These are phyloP conservation scores for Hyphopichia burtonii DNA, from an alignment of 1,139 yeast species.

Conservation along the genomic window DNA sequence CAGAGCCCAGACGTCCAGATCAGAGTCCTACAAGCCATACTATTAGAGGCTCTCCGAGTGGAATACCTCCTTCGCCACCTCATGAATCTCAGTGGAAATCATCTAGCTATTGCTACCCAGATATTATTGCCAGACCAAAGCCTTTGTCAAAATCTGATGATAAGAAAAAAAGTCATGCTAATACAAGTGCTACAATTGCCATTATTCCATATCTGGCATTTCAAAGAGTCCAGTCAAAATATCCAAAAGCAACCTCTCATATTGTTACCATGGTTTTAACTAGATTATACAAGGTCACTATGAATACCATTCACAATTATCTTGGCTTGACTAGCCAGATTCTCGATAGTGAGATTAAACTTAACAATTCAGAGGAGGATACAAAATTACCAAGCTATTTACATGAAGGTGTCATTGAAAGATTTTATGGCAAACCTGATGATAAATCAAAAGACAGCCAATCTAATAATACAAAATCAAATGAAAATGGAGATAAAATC, in stretches of 20 bases:
- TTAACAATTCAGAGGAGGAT: conserved; percentile 50
- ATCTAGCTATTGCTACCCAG: conserved; percentile 25
- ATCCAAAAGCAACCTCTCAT: conserved; percentile 89
- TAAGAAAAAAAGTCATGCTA: not conserved
- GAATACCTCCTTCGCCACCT: not conserved
- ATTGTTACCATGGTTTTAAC: conserved; percentile 91
- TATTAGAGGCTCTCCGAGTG: not conserved
- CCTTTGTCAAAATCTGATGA: conserved; percentile 13
- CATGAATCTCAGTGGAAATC: not conserved
- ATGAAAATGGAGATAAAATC: not conserved
- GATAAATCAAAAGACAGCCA: not conserved
- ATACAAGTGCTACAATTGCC: conserved; percentile 73
- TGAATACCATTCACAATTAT: conserved; percentile 85
- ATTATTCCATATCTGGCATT: conserved; percentile 88
- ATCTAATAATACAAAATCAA: not conserved
- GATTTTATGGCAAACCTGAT: conserved; percentile 20
- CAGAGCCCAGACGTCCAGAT: not conserved
- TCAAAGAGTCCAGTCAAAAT: conserved; percentile 65
- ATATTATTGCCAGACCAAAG: conserved; percentile 60
- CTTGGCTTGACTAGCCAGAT: conserved; percentile 83
- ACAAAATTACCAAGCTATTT: conserved; percentile 58
- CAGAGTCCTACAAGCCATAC: not conserved
- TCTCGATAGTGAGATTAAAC: conserved; percentile 66
- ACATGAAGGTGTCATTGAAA: conserved; percentile 55
- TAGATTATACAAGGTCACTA: conserved; percentile 83